Conservation (phyloP, 179 eudicot genomes). For the Corrigiola litoralis region DNA sequence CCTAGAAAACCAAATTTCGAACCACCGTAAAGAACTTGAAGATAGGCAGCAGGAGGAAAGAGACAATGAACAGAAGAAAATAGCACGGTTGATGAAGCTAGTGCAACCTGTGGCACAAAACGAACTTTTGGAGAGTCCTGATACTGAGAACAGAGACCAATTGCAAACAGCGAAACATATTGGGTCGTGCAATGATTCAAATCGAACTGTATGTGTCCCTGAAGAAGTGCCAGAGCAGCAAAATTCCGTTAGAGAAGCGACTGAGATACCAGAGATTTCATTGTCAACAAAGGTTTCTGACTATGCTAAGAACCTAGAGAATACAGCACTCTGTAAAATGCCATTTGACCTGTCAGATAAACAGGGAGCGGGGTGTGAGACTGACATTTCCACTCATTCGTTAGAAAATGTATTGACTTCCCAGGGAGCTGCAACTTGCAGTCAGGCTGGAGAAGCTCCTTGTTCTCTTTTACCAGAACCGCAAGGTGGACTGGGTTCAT, state of each 20-base stretch:
- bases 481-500: neutral
- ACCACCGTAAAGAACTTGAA: conserved; percentile 35
- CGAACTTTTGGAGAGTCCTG: conserved; percentile 18
- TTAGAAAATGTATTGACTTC: neutral
- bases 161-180: conserved; percentile 20
- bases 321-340: conserved; percentile 3
- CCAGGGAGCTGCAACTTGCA: conserved; percentile 1
- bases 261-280: conserved; percentile 3
- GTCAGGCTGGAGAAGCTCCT: neutral
- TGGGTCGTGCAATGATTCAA: conserved; percentile 6
- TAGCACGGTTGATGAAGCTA: conserved; percentile 28
- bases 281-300: conserved; percentile 8
- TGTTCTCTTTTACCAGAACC: too few species aligned
- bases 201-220: conserved; percentile 12
- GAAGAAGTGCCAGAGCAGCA: conserved; percentile 8
- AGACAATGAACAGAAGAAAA: conserved; percentile 33
- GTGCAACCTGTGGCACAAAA: conserved; percentile 20
- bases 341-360: neutral
- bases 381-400: neutral
- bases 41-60: conserved; percentile 45
- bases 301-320: neutral
- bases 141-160: conserved; percentile 7
- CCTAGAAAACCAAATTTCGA: conserved; percentile 32
- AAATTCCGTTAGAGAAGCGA: conserved; percentile 12
- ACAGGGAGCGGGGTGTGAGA: conserved; percentile 10